Percentiles rank a stretch among this genome's conserved stretches.
Evolutionary conservation across 164 flowering plant species (phyloP).

Genomic region (Annona cherimola): DNA sequence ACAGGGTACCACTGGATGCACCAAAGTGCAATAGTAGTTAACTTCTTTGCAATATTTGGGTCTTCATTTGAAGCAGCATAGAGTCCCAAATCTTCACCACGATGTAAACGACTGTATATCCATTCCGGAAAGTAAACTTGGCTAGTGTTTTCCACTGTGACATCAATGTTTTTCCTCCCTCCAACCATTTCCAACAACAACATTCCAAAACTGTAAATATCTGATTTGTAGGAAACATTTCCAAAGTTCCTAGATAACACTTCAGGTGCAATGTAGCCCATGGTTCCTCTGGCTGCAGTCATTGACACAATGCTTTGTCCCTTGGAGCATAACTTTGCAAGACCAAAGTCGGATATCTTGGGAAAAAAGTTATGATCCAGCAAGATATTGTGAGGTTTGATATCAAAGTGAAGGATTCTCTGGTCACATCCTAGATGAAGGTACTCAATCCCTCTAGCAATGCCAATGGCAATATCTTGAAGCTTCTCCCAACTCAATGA

Average conservation of each 20-base stretch:
- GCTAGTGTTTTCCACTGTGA: neutral
- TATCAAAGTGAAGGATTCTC: slow-evolving; percentile 7
- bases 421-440: slow-evolving; percentile 3
- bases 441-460: slow-evolving; percentile 4
- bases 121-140: slow-evolving; percentile 5
- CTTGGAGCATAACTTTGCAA: slow-evolving; percentile 7
- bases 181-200: too few relatives aligned
- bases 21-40: slow-evolving; percentile 2
- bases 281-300: neutral
- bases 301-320: neutral
- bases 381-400: slow-evolving; percentile 7
- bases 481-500: slow-evolving; percentile 1
- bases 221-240: too few relatives aligned
- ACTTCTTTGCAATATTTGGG: neutral
- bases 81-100: neutral
- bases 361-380: slow-evolving; percentile 4
- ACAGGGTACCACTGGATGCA: slow-evolving; percentile 6
- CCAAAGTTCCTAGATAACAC: too few relatives aligned
- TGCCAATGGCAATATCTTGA: slow-evolving; percentile 2
- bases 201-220: too few relatives aligned
- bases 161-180: neutral
- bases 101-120: neutral
- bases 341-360: slow-evolving; percentile 8
- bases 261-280: slow-evolving; percentile 10
- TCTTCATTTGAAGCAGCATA: neutral